Percentiles rank a stretch among this genome's conserved stretches.
phyloP scores from a whole-genome alignment of 2,329 filamentous ascomycete genomes.

The Aspergillus viridinutans region DNA sequence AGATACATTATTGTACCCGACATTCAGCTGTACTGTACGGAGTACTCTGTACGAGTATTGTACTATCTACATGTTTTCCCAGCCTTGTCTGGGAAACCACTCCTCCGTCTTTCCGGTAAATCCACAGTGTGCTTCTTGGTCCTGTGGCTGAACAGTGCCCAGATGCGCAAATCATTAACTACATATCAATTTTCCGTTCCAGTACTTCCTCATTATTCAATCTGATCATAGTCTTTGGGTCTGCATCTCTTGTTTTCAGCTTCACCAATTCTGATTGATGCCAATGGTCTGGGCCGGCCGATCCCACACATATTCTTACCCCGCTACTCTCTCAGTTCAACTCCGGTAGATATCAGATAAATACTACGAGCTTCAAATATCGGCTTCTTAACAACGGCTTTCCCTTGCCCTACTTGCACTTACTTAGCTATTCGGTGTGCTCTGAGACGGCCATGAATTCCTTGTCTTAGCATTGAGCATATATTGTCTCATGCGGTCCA shows the following conservation, averaged over 20 bases:
- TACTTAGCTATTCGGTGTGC: neutral
- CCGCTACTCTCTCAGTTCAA: neutral
- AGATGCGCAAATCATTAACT: neutral
- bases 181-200: neutral
- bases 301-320: neutral
- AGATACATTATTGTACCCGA: neutral
- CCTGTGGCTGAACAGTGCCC: neutral
- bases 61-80: neutral
- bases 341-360: neutral
- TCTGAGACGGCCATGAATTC: neutral
- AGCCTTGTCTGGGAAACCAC: neutral
- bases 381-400: neutral
- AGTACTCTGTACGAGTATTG: neutral
- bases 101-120: neutral
- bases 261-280: neutral
- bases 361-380: neutral
- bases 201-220: too few species aligned
- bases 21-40: neutral
- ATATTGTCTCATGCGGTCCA: neutral
- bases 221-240: neutral
- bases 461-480: neutral
- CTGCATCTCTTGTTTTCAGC: neutral
- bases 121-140: neutral
- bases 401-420: neutral
- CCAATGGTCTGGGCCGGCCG: neutral